Base-by-base conservation (phyloP, 257 asterid genomes). In the Jacaranda copaia region DNA sequence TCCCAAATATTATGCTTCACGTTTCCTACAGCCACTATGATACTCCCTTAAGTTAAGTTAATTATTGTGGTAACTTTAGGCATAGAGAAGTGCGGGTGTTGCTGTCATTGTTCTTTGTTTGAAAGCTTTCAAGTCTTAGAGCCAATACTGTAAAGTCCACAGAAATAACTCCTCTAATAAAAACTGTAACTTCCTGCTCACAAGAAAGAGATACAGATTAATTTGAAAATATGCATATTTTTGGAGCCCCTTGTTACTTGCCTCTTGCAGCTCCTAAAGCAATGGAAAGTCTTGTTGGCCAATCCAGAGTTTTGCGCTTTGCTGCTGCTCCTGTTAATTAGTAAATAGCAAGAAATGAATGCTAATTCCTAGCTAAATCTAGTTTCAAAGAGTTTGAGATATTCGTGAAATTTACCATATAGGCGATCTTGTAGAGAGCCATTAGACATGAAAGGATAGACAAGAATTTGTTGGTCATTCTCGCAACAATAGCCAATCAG, bases 261-360 rank as follows among this genome's bases (percentile, higher is more conserved):
- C 98, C 98, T 90, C 98, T 83, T 79, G 98, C 98, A 56, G 98
- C 96, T 6, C 98, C 98, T 76, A 93, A 82, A 46, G 97, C 94
- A 77, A 93, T 85, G 73, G 98, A 91, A 77, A 93, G 89, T 80
- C 98, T 86, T 64, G 94, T 90, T 59, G 98, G 93, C 96, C 97
- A 93, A 81, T 93, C 98, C 73, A 93, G 92, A 80, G 63, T 81
- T 76, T 89, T 93, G 73, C 98, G 89, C 61, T 86, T 93, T 77
- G 98, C 88, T 67, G 96, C 94, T 84, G 77, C 97, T 77, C 98
- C 98, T 93, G 90, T 82, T 52, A 49, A 68, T 53, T 16, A 65
- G 73, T 20, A 63, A 81, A 80, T 18, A 72, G 64, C 5, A 60
- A 63, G 51, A 72, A 51, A 80, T 55, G 25, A 69, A 55, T 68